Evolutionary conservation across 1,284 basidiomycete species (phyloP).

Genomic region (Cryptococcus jaspeensis): DNA sequence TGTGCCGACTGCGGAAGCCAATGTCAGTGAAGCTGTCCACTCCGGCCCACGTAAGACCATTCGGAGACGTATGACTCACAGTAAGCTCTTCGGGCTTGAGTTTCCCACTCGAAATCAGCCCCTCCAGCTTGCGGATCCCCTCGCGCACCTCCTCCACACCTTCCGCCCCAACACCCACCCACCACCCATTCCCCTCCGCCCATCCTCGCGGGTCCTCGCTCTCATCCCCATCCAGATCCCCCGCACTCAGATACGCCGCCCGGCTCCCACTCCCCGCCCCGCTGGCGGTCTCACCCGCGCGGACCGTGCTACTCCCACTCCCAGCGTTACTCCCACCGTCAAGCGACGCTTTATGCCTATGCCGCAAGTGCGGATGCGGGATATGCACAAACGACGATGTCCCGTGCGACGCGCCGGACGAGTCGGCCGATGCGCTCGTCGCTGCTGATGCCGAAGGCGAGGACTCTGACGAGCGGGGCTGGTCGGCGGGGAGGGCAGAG

Average conservation of each 20-base stretch:
- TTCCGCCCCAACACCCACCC: constrained; percentile 26
- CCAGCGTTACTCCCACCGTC: constrained; percentile 6
- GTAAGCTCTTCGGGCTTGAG: constrained; percentile 31
- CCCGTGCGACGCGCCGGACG: constrained; percentile 14
- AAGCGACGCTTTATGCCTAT: constrained; percentile 15
- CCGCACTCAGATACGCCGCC: constrained; percentile 28
- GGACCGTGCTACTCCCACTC: constrained; percentile 15
- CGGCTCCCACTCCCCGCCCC: neutral
- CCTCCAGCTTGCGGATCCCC: constrained; percentile 23
- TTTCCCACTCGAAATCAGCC: constrained; percentile 17
- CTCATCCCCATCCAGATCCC: constrained; percentile 45
- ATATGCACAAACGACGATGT: constrained; percentile 42
- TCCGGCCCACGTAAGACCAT: constrained; percentile 4
- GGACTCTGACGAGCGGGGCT: constrained; percentile 2
- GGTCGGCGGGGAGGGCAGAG: neutral
- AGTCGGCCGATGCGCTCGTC: constrained; percentile 28
- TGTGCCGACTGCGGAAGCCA: constrained; percentile 40
- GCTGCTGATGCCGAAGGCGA: constrained; percentile 10
- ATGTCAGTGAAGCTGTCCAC: neutral
- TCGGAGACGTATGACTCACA: constrained; percentile 54
- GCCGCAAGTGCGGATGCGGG: constrained; percentile 32
- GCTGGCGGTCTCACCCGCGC: too few species aligned
- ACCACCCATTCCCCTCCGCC: constrained; percentile 28
- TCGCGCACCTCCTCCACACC: constrained; percentile 31
- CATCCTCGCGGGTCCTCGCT: constrained; percentile 24